Evolutionary conservation across 176 grass and related monocot genomes (phyloP).

Genomic region (Cocos nucifera): DNA sequence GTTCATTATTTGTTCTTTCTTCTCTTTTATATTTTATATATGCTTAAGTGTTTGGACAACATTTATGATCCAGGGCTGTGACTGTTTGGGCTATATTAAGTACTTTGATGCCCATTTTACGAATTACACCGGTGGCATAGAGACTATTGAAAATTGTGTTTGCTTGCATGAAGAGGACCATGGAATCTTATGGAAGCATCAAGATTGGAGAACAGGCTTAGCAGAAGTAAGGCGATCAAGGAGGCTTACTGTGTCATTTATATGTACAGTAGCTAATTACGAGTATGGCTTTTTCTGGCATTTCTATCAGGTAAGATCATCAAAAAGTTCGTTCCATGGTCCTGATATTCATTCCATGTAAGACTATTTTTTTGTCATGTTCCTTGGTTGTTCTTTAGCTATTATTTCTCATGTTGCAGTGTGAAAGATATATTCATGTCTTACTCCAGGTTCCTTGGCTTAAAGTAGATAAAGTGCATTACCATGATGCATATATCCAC

Average conservation of each 20-base stretch:
- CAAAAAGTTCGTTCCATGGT: no score
- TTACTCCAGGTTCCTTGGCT: no score
- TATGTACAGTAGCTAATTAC: slow-evolving; percentile 98
- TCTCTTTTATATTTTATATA: slow-evolving; percentile 3
- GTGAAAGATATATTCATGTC: no score
- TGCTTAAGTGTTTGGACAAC: background rate
- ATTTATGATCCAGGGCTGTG: slow-evolving; percentile 64
- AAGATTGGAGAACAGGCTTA: slow-evolving; percentile 98
- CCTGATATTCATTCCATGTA: no score
- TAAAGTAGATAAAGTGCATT: no score
- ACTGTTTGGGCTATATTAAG: slow-evolving; percentile 95
- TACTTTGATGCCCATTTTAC: slow-evolving; percentile 99
- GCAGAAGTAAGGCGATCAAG: slow-evolving; percentile 96
- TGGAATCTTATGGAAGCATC: slow-evolving; percentile 99
- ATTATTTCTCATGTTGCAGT: no score
- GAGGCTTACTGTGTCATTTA: slow-evolving; percentile 96
- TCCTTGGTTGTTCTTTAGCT: no score
- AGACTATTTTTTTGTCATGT: no score
- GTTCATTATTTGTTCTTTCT: no score
- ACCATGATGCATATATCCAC: no score
- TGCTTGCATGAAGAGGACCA: slow-evolving; percentile 99
- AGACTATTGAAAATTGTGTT: slow-evolving; percentile 99
- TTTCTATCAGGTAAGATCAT: slow-evolving; percentile 74
- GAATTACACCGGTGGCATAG: slow-evolving; percentile 87
- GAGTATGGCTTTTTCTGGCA: slow-evolving; percentile 99